Base-by-base conservation (phyloP, 371 early-diverging fungal genomes). In the Rhizopus sp. region DNA sequence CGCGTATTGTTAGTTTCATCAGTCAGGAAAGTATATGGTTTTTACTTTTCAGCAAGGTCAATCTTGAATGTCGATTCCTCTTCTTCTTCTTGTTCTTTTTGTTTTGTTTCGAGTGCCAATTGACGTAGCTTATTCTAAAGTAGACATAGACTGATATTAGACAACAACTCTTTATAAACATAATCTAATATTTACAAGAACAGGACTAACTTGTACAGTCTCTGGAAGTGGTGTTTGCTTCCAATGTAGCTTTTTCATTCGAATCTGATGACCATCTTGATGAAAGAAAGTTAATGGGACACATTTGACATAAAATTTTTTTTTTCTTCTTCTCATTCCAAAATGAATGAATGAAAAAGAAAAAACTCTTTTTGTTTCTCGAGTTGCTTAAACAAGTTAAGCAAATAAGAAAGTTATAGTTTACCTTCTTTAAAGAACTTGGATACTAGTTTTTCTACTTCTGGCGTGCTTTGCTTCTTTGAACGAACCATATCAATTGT, bases 341-440 rank as follows among this genome's bases (percentile, higher is more conserved):
- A 31, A 40, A 23, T 45, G 34, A 55, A 34, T 23, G 23, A 23
- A 23, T 50, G n/a, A 15, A 40, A 15, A 35, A 17, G 13, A 51
- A 37, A 50, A 45, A 17, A 38, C 9, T 35, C 29, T n/a, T 34
- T 49, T 32, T 35, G 17, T 35, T 52, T 9, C 16, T 13, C 7
- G 15, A 10, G 17, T 13, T 17, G 3, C 42, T 53, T 30, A 37
- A 55, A 46, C 37, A 5, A 15, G 16, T 1, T 39, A 15, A 30
- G 38, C 7, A 29, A 5, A 23, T 2, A 0, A 23, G 10, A 16
- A 37, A 46, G 15, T 15, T 10, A 29, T 17, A 16, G 42, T 31
- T 50, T 62, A 74, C 78, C 78, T 74, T 78, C 78, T 57, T 59
- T 66, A 40, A 72, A 66, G 40, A 70, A 78, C 41, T 72, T 68